Conservation (phyloP, 495 filamentous ascomycete species). For the Aspergillus leporis region DNA sequence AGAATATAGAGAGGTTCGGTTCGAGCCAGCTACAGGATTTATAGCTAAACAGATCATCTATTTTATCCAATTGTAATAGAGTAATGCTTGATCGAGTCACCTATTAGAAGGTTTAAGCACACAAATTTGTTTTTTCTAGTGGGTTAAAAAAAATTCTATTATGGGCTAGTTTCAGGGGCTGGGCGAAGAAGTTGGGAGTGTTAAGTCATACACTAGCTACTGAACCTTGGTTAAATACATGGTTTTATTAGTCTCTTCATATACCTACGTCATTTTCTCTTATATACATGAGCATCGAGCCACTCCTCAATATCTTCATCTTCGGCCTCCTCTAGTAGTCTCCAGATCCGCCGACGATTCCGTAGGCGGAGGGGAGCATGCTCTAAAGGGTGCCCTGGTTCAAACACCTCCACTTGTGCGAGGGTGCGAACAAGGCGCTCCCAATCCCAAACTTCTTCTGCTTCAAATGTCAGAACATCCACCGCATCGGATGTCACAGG, state of each 20-base stretch:
- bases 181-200: too few relatives aligned
- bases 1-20: too few relatives aligned
- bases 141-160: too few relatives aligned
- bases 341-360: constrained; percentile 1
- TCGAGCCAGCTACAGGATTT: too few relatives aligned
- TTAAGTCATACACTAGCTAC: not conserved
- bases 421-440: constrained; percentile 2
- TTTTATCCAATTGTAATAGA: too few relatives aligned
- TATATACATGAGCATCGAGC: not conserved
- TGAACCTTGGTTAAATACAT: not conserved
- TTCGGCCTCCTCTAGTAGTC: not conserved
- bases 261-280: too few relatives aligned
- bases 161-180: too few relatives aligned
- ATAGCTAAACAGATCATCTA: too few relatives aligned
- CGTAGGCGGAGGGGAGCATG: not conserved
- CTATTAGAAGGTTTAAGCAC: too few relatives aligned
- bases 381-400: not conserved
- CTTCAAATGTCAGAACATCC: not conserved
- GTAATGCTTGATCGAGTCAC: too few relatives aligned
- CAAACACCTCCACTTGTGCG: constrained; percentile 1
- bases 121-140: too few relatives aligned
- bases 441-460: not conserved
- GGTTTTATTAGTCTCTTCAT: not conserved
- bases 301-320: constrained; percentile 1
- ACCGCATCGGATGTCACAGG: not conserved